These are phyloP conservation scores for Stachybotrys elegans DNA, from an alignment of 2,329 filamentous ascomycete genomes.

Conservation along the genomic window DNA sequence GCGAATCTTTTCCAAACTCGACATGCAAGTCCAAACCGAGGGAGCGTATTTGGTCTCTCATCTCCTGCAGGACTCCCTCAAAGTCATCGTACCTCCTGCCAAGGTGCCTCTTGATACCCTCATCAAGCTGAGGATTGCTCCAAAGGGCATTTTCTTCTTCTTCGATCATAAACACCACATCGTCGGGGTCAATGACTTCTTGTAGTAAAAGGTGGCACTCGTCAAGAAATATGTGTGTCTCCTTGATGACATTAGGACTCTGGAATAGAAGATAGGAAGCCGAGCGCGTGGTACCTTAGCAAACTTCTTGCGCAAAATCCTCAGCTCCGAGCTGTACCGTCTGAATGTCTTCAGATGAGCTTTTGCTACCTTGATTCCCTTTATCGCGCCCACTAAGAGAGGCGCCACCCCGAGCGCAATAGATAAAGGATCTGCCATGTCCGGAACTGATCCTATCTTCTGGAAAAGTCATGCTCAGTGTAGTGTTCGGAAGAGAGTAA, in stretches of 20 bases:
- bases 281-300: background rate
- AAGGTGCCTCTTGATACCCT: background rate
- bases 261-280: background rate
- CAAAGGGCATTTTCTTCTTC: background rate
- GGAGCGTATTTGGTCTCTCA: background rate
- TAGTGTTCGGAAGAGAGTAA: too few relatives aligned
- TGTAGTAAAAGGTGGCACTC: conserved; percentile 1
- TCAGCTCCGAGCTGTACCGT: background rate
- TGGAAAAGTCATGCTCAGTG: too few relatives aligned
- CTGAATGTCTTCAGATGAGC: background rate
- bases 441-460: background rate
- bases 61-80: background rate
- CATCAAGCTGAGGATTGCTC: background rate
- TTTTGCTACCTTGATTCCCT: conserved; percentile 1
- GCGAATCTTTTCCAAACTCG: background rate
- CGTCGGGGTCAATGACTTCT: background rate
- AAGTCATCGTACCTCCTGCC: background rate
- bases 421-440: conserved; percentile 1
- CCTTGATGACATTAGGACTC: background rate
- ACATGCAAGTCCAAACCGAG: background rate
- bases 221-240: conserved; percentile 1
- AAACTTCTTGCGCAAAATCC: background rate
- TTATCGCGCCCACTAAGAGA: background rate
- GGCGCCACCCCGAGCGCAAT: background rate
- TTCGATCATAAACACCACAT: conserved; percentile 1